Conservation (phyloP, 768 basidiomycete species). For the Lentinula boryana region DNA sequence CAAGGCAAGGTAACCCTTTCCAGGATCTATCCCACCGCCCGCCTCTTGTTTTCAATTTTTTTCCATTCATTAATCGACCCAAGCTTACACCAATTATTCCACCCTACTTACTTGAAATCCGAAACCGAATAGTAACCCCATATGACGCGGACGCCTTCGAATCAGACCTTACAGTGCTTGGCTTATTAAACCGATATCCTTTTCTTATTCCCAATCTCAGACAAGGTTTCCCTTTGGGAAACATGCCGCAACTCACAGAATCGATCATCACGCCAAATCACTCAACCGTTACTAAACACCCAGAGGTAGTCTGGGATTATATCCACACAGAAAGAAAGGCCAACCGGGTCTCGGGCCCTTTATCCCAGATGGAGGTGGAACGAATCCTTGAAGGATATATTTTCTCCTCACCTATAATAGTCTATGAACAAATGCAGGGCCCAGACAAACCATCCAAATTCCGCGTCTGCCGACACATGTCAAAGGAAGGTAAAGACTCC, state of each 20-base stretch:
- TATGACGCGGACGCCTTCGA: background rate
- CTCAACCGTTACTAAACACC: background rate
- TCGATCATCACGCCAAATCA: no score
- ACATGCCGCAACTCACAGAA: background rate
- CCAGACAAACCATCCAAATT: constrained; percentile 4
- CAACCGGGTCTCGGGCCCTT: constrained; percentile 16
- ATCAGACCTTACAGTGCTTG: background rate
- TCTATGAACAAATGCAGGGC: background rate
- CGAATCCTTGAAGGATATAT: constrained; percentile 10
- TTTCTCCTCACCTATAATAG: constrained; percentile 4
- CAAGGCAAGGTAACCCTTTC: no score
- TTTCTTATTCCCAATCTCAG: background rate
- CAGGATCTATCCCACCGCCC: no score
- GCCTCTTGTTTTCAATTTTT: no score
- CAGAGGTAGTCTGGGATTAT: constrained; percentile 11
- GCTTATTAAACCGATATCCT: background rate
- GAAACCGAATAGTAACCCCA: background rate
- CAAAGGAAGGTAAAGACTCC: background rate
- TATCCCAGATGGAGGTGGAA: constrained; percentile 11
- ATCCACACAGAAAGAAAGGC: constrained; percentile 11
- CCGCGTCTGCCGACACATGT: constrained; percentile 10
- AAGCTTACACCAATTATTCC: no score
- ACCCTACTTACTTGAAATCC: no score
- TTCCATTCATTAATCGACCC: no score
- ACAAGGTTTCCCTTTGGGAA: background rate